Base-by-base conservation (phyloP, 352 stramenopile genomes). In the Phytophthora capsici region DNA sequence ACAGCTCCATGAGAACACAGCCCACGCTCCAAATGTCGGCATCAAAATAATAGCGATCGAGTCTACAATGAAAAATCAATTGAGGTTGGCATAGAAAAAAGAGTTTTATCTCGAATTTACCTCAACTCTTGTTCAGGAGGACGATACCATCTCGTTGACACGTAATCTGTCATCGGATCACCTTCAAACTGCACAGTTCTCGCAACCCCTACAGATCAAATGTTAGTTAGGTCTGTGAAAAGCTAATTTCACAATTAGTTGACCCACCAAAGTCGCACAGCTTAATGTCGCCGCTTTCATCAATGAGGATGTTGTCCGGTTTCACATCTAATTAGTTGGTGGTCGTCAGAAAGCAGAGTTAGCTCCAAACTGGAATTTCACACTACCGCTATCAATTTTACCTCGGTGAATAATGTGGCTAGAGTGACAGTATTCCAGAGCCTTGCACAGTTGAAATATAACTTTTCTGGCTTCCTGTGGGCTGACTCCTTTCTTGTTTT, bases 361-460 rank as follows among this genome's bases (percentile, higher is more conserved):
- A 46, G 22, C 34, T 30, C 7, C 23, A 16, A 19, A 28, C 9
- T 8, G 34, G 1, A 54, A 48, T 38, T n/a, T 26, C 28, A 54
- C 23, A 6, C 45, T 6, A 45, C 20, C 14, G 3, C n/a, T 19
- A 57, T 6, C 2, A 14, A 28, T 2, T n/a, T 63, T 46, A 91
- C 86, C 86, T 84, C 86, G 76, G 55, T 94, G 86, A 46, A 94
- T 94, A 22, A 94, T 82, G 22, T 85, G 80, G 57, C 86, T 93
- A 4, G 80, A 75, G 30, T 93, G 86, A 56, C 86, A 94, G 47
- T 84, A 92, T 45, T 90, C 79, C 12, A 94, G 57, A 32, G 86
- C 86, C 43, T 89, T 76, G 49, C 84, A 93, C 12, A 94, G 71
- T 66, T 94, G 86, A 36, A 84, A 94, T 9, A 74, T 85, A 16